Evolutionary conservation across 345 rosid species (phyloP).

Genomic region (Eucalyptus sp.): DNA sequence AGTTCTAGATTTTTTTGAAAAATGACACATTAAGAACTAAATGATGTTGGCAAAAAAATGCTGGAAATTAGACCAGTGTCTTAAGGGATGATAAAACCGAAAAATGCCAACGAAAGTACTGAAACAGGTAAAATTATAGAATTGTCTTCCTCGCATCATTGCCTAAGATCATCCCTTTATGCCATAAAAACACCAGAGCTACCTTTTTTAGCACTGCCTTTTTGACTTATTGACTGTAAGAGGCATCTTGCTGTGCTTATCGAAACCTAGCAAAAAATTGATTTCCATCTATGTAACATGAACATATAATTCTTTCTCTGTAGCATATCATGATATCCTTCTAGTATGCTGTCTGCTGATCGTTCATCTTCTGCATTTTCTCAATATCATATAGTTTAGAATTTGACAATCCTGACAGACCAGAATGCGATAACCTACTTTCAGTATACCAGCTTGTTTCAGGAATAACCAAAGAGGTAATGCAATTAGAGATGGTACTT

Average conservation of each 20-base stretch:
- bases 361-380: background rate
- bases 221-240: no score
- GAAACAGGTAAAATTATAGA: background rate
- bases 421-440: conserved; percentile 88
- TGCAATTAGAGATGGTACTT: background rate
- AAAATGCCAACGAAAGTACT: background rate
- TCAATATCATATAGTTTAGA: conserved; percentile 36
- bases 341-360: background rate
- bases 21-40: background rate
- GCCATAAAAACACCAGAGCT: no score
- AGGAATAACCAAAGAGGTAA: conserved; percentile 77
- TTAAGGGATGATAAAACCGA: background rate
- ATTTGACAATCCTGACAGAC: conserved; percentile 83
- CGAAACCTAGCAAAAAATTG: no score
- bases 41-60: background rate
- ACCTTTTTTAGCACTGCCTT: no score
- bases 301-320: background rate
- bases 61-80: background rate
- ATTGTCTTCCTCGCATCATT: no score
- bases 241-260: no score
- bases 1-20: no score
- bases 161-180: no score
- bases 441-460: conserved; percentile 74
- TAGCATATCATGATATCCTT: background rate
- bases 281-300: background rate